Percentiles rank a stretch among this genome's conserved stretches.
phyloP scores from a whole-genome alignment of 495 filamentous ascomycete genomes.

The Physcia stellaris region DNA sequence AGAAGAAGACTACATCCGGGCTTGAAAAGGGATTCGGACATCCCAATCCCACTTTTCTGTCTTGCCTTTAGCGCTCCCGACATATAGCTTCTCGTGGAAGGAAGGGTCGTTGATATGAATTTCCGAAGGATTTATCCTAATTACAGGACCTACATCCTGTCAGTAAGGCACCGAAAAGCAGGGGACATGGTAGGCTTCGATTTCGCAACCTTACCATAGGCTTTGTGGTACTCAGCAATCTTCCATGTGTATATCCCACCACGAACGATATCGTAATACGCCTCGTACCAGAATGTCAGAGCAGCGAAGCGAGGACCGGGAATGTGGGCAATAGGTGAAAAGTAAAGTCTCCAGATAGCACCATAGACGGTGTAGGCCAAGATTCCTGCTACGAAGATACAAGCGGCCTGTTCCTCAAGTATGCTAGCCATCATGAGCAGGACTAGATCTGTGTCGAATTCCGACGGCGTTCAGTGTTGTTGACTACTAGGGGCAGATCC shows the following conservation, averaged over 20 bases:
- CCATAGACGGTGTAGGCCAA: too few species aligned
- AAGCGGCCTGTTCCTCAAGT: too few species aligned
- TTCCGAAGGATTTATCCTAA: conserved; percentile 13
- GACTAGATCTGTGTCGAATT: too few species aligned
- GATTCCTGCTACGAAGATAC: too few species aligned
- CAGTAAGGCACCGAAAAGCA: background rate
- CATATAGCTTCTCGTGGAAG: conserved; percentile 21
- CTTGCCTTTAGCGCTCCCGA: conserved; percentile 16
- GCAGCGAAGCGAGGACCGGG: conserved; percentile 22
- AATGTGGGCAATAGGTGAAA: conserved; percentile 18
- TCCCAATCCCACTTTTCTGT: conserved; percentile 26
- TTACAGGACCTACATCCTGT: conserved; percentile 6
- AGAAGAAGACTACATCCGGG: background rate
- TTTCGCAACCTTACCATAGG: conserved; percentile 9
- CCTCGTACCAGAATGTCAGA: conserved; percentile 22
- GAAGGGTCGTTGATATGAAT: conserved; percentile 13
- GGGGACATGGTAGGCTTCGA: background rate
- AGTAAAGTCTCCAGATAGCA: conserved; percentile 18
- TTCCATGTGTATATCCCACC: conserved; percentile 14
- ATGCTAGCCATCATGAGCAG: too few species aligned
- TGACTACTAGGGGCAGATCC: too few species aligned
- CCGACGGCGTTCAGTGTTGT: too few species aligned
- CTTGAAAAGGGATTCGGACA: conserved; percentile 5
- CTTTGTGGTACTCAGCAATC: conserved; percentile 11
- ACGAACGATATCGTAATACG: conserved; percentile 18